phyloP scores from a whole-genome alignment of 2,329 filamentous ascomycete genomes.

The Cadophora luteo-olivacea region DNA sequence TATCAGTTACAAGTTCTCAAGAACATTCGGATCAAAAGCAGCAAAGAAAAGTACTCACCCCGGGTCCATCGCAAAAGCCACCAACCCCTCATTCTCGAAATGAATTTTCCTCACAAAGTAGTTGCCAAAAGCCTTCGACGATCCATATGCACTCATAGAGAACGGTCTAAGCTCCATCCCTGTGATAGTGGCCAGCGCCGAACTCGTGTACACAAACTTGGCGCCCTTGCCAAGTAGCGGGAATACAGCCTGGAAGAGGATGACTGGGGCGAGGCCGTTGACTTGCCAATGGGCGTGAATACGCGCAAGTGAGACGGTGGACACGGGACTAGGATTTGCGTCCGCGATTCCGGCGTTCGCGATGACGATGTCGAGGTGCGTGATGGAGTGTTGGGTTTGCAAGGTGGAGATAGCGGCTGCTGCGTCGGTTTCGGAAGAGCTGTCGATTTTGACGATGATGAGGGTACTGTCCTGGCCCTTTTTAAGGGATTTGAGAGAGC shows the following conservation, averaged over 20 bases:
- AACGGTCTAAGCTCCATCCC: conserved; percentile 15
- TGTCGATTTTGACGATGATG: conserved; percentile 53
- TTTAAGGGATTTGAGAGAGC: not conserved
- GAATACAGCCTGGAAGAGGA: conserved; percentile 52
- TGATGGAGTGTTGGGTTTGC: conserved; percentile 45
- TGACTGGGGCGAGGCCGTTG: conserved; percentile 51
- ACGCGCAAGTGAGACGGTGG: not conserved
- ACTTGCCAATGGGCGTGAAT: conserved; percentile 45
- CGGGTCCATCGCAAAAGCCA: conserved; percentile 40
- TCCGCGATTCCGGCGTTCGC: conserved; percentile 56
- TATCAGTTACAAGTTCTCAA: not conserved
- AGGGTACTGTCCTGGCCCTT: conserved; percentile 13
- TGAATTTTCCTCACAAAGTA: conserved; percentile 46
- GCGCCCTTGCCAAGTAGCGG: conserved; percentile 46
- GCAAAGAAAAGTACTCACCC: conserved; percentile 18
- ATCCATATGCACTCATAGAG: conserved; percentile 47
- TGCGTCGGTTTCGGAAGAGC: conserved; percentile 45
- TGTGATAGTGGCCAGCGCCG: conserved; percentile 29
- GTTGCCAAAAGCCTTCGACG: conserved; percentile 49
- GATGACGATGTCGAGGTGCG: conserved; percentile 55
- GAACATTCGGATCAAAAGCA: not conserved
- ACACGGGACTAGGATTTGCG: not conserved
- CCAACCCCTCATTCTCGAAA: conserved; percentile 46
- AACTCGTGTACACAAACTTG: conserved; percentile 48
- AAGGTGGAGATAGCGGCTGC: conserved; percentile 46